phyloP scores from a whole-genome alignment of 75 land plant genomes.

The Larix kaempferi region DNA sequence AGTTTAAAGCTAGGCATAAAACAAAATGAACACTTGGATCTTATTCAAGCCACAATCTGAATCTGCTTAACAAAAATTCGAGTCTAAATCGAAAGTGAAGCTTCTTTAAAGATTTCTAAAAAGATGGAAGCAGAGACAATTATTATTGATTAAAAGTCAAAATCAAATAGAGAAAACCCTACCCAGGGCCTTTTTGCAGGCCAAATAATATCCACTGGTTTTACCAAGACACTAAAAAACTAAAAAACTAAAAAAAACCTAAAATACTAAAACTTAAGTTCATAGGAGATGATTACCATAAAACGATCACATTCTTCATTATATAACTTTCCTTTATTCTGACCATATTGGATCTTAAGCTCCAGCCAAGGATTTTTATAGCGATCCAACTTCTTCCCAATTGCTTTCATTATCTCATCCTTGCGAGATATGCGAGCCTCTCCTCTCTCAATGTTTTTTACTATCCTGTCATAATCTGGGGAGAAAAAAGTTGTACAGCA shows the following conservation, averaged over 20 bases:
- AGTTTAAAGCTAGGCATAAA: too few species aligned
- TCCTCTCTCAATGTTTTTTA: constrained; percentile 95
- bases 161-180: neutral
- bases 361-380: constrained; percentile 99
- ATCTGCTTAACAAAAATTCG: neutral
- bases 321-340: constrained; percentile 97
- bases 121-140: too few species aligned
- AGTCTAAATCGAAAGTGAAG: neutral
- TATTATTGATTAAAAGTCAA: neutral
- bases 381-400: constrained; percentile 94
- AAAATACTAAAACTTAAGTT: neutral
- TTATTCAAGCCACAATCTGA: neutral
- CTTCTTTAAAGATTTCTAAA: too few species aligned
- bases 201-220: neutral
- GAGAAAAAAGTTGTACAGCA: neutral
- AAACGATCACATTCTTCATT: constrained; percentile 99
- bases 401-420: constrained; percentile 99
- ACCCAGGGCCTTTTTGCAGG: neutral
- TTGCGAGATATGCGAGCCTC: constrained; percentile 93
- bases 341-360: constrained; percentile 94
- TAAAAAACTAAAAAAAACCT: too few species aligned
- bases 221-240: neutral
- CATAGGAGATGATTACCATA: constrained; percentile 45
- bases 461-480: constrained; percentile 92
- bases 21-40: too few species aligned